These are phyloP conservation scores for Yamadazyma sp. DNA, from an alignment of 1,139 yeast genomes.

Conservation along the genomic window DNA sequence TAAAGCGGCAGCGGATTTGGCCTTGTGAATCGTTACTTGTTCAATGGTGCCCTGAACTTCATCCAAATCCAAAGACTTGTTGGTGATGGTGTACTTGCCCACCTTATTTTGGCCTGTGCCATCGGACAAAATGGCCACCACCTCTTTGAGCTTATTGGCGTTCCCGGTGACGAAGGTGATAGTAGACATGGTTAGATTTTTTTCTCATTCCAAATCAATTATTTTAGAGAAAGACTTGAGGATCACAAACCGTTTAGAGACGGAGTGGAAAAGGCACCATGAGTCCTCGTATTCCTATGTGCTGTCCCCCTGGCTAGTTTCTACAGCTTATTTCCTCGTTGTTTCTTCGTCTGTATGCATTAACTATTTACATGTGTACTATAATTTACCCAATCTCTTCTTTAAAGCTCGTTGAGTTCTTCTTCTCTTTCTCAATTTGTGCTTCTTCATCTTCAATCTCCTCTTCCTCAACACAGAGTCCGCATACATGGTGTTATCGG, in stretches of 20 bases:
- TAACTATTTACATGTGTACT: slow-evolving; percentile 10
- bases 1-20: slow-evolving; percentile 67
- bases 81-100: slow-evolving; percentile 57
- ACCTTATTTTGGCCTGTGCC: slow-evolving; percentile 30
- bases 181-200: slow-evolving; percentile 16
- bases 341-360: background rate
- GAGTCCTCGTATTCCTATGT: background rate
- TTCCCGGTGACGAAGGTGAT: slow-evolving; percentile 84
- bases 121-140: slow-evolving; percentile 63
- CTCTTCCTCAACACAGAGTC: slow-evolving; percentile 71
- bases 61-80: slow-evolving; percentile 71
- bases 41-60: slow-evolving; percentile 90
- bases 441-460: slow-evolving; percentile 72
- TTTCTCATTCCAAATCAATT: slow-evolving; percentile 2
- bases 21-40: slow-evolving; percentile 80
- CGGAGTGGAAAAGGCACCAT: background rate
- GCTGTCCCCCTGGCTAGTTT: too few relatives aligned
- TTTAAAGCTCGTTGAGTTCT: slow-evolving; percentile 58
- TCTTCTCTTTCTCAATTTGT: slow-evolving; percentile 72
- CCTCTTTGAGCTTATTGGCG: slow-evolving; percentile 83
- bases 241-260: background rate
- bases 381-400: slow-evolving; percentile 53
- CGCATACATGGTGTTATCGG: slow-evolving; percentile 26
- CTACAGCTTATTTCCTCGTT: background rate
- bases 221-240: too few relatives aligned